Base-by-base conservation (phyloP, 176 grass and related monocot species). In the Thalia dealbata region DNA sequence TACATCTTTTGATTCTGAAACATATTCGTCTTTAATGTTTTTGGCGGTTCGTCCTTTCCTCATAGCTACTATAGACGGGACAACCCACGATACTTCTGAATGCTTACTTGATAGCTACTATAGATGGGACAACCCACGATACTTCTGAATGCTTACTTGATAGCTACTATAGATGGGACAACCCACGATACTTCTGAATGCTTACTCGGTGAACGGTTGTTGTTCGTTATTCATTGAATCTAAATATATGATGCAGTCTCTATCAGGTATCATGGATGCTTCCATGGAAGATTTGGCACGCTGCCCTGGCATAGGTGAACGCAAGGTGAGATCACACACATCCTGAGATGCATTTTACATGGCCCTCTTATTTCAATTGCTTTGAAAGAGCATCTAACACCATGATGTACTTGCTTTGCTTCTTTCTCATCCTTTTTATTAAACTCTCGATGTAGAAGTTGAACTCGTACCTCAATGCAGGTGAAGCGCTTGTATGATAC, bases 221-320 rank as follows among this genome's bases (percentile, higher is more conserved):
- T 3, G 3, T 15, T 71, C n/a, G 64, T 18, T 41, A 4, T 60
- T 64, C 67, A 73, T 8, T 19, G 41, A 78, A 69, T 64, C 21
- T 58, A 35, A 3, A 43, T 80, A 24, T 50, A 67, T 74, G 38
- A 70, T 87, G 25, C 81, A 97, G 90, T 97, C 95, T 72, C 90
- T 97, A 76, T 97, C 95, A n/a, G 85, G 78, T 84, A 66, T 92
- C 25, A 92, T 97, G 95, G 84, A 97, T 88, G 84, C 85, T 78
- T 97, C 90, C 50, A 97, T 97, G 90, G 95, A 97, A 61, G 95
- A 97, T 66, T 54, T 97, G 58, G 95, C 95, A 51, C 73, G 72
- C 27, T 97, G 90, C 76, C 93, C 90, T 32, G 90, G 95, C 80
- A 97, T 97, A 54, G 95, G 95, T 77, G 95, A 97, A 72, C 81